Base-by-base conservation (phyloP, 805 yeast species). In the Zygotorulaspora danielsina region DNA sequence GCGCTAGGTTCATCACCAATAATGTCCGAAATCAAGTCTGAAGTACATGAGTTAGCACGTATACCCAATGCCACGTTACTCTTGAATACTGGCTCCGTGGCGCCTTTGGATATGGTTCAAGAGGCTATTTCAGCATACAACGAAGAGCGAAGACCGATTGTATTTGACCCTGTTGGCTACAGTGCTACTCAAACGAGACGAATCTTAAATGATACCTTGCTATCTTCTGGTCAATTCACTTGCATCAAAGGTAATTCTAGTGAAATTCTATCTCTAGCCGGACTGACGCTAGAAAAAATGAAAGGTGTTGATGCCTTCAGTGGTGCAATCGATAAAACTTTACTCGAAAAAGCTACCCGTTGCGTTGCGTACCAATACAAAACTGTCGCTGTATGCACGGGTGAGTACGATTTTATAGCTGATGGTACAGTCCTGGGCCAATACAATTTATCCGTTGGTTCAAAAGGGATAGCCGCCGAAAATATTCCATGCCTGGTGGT, bases 101-200 rank as follows among this genome's bases (percentile, higher is more conserved):
- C 73, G 0, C 63, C 71, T 1, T 53, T 76, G 44, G 63, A 61
- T 0, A 64, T 71, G 40, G 74, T 75, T 45, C 48, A 66, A 16
- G 50, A 54, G 2, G 95, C 90, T 0, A 59, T 82, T 13, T 54
- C 56, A 7, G 74, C 72, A 0, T 86, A 88, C 57, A 82, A 81
- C 54, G 55, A 53, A 10, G 50, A 59, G 10, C 74, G 75, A 2
- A 68, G 71, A 32, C 89, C 85, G 3, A 72, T 88, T 21, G 76
- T 88, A 0, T 80, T 83, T 49, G 97, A 88, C 59, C 97, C 96
- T 0, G 96, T 88, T n/a, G 97, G 88, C 1, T 86, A 81, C 27
- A 95, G 95, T 19, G 96, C 96, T 0, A 72, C 95, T 0, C 41
- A 54, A 3, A 71, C 75, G 4, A 70, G 97, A 42, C 64, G 66